Percentiles rank a stretch among this genome's conserved stretches.
phyloP scores from a whole-genome alignment of 345 rosid genomes.

The Nasturtium officinale region DNA sequence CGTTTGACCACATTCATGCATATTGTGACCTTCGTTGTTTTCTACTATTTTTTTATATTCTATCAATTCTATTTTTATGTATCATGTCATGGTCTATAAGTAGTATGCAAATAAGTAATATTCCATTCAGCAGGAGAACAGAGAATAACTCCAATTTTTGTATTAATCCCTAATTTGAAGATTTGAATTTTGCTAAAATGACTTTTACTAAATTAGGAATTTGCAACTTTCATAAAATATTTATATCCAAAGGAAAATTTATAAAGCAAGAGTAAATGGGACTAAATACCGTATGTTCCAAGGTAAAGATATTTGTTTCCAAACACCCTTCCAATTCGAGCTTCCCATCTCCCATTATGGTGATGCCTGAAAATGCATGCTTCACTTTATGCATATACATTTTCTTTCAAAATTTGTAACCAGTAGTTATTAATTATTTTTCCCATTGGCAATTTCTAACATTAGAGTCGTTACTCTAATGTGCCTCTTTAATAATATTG shows the following conservation, averaged over 20 bases:
- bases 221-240: conserved; percentile 6
- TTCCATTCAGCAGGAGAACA: background rate
- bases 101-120: background rate
- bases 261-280: background rate
- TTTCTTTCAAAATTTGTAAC: background rate
- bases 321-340: conserved; percentile 75
- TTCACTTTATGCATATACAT: conserved; percentile 6
- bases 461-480: background rate
- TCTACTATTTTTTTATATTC: conserved; percentile 1
- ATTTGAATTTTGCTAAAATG: background rate
- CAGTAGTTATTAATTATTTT: background rate
- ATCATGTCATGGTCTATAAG: background rate
- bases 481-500: background rate
- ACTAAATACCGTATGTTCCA: conserved; percentile 60
- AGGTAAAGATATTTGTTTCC: conserved; percentile 81
- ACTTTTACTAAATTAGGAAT: background rate
- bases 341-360: conserved; percentile 85
- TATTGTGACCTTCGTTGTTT: conserved; percentile 10
- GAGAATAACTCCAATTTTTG: background rate
- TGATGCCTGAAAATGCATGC: conserved; percentile 55
- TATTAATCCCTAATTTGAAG: conserved; percentile 12
- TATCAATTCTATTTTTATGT: background rate
- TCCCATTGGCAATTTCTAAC: background rate
- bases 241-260: background rate
- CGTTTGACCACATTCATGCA: conserved; percentile 26